Evolutionary conservation across 2,329 filamentous ascomycete species (phyloP).

Genomic region (Alternaria arbusti): DNA sequence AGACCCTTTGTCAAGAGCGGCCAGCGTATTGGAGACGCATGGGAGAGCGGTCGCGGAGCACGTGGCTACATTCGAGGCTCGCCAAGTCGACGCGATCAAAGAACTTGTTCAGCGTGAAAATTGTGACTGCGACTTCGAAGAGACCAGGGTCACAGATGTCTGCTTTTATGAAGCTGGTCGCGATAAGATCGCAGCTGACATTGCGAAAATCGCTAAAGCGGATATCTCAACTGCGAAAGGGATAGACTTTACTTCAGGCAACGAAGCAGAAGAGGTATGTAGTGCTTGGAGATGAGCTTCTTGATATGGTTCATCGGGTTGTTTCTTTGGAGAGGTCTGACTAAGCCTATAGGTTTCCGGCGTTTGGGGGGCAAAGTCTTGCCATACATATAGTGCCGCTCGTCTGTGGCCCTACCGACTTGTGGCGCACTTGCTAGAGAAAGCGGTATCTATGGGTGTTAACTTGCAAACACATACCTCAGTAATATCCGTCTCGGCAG

Average conservation of each 20-base stretch:
- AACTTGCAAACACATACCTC: constrained; percentile 19
- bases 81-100: constrained; percentile 13
- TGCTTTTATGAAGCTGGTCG: constrained; percentile 7
- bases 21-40: constrained; percentile 12
- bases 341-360: constrained; percentile 7
- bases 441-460: constrained; percentile 10
- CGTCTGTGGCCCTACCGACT: constrained; percentile 17
- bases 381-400: constrained; percentile 17
- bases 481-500: not conserved
- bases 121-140: constrained; percentile 19
- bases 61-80: constrained; percentile 18
- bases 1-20: constrained; percentile 44
- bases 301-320: not conserved
- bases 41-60: constrained; percentile 16
- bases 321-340: not conserved
- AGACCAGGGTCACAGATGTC: constrained; percentile 15
- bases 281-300: too few relatives aligned
- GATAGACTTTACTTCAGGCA: constrained; percentile 5
- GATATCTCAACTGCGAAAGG: constrained; percentile 12
- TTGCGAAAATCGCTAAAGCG: constrained; percentile 5
- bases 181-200: constrained; percentile 10
- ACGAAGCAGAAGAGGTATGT: constrained; percentile 17
- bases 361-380: constrained; percentile 13
- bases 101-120: constrained; percentile 13
- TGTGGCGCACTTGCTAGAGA: constrained; percentile 11